phyloP scores from a whole-genome alignment of 2,329 filamentous ascomycete genomes.

The Fusarium veterinarium region DNA sequence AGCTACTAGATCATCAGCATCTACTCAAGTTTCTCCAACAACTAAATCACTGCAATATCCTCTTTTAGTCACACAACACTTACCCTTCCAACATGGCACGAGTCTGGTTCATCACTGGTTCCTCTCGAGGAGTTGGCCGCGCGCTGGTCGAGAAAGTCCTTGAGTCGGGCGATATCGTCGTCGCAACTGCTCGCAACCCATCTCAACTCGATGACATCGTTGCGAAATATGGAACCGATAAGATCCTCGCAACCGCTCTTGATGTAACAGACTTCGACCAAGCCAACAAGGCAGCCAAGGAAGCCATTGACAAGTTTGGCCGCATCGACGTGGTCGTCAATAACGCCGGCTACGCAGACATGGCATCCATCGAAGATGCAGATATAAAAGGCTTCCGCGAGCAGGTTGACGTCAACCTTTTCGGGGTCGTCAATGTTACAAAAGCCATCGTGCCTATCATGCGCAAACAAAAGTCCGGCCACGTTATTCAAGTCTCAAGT shows the following conservation, averaged over 20 bases:
- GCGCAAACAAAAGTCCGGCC: constrained; percentile 44
- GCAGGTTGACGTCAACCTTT: constrained; percentile 71
- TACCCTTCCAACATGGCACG: constrained; percentile 36
- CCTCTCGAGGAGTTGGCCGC: constrained; percentile 60
- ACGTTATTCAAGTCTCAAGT: constrained; percentile 56
- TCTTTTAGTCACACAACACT: background rate
- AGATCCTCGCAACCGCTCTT: constrained; percentile 61
- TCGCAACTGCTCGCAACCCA: constrained; percentile 58
- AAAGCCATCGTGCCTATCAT: constrained; percentile 53
- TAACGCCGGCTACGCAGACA: constrained; percentile 69
- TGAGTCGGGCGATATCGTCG: constrained; percentile 53
- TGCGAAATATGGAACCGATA: constrained; percentile 53
- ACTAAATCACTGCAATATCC: fast-evolving
- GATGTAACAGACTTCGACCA: constrained; percentile 60
- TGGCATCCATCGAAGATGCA: constrained; percentile 64
- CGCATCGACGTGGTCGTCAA: constrained; percentile 70
- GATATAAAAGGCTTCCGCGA: constrained; percentile 59
- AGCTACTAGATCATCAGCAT: background rate
- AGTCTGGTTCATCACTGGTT: constrained; percentile 62
- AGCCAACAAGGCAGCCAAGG: constrained; percentile 52
- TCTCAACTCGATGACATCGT: constrained; percentile 50
- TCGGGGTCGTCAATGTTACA: constrained; percentile 66
- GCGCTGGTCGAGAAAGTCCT: constrained; percentile 55
- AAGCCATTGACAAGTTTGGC: constrained; percentile 59
- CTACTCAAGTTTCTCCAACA: background rate